Conservation (phyloP, 116 monocot species). For the Cymodocea nodosa region DNA sequence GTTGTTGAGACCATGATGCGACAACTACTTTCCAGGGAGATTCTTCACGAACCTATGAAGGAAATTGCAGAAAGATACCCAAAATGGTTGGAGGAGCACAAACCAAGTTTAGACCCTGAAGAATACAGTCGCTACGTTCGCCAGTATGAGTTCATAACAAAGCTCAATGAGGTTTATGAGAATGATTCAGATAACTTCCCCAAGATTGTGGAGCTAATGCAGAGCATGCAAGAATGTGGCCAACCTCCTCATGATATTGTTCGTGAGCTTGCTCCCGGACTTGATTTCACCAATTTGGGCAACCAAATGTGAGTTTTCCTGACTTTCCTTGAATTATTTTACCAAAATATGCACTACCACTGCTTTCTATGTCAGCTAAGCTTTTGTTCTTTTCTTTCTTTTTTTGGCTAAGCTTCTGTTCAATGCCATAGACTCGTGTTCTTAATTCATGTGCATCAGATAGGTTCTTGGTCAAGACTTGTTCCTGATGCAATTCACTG, state of each 20-base stretch:
- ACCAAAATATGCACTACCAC: too few relatives aligned
- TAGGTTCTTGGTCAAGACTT: too few relatives aligned
- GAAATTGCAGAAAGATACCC: slow-evolving; percentile 93
- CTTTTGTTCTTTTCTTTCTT: too few relatives aligned
- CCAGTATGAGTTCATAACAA: slow-evolving; percentile 64
- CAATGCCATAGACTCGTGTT: too few relatives aligned
- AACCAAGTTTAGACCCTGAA: slow-evolving; percentile 33
- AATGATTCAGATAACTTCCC: slow-evolving; percentile 69
- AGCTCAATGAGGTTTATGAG: slow-evolving; percentile 82
- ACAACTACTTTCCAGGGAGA: slow-evolving; percentile 86
- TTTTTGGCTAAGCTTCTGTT: too few relatives aligned
- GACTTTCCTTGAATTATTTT: too few relatives aligned
- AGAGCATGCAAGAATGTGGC: slow-evolving; percentile 99
- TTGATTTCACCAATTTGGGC: slow-evolving; percentile 59
- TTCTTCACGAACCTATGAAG: slow-evolving; percentile 95
- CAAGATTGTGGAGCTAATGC: slow-evolving; percentile 88
- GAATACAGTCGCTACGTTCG: slow-evolving; percentile 61
- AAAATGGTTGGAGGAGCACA: slow-evolving; percentile 86
- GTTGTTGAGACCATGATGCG: slow-evolving; percentile 94
- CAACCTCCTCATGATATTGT: slow-evolving; percentile 95
- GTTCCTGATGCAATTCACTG: too few relatives aligned
- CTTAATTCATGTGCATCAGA: too few relatives aligned
- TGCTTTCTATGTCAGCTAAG: too few relatives aligned
- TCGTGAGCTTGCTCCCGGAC: slow-evolving; percentile 79
- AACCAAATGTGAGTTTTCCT: slow-evolving; percentile 57